Conservation (phyloP, 495 filamentous ascomycete genomes). For the Penicillium bovifimosum region DNA sequence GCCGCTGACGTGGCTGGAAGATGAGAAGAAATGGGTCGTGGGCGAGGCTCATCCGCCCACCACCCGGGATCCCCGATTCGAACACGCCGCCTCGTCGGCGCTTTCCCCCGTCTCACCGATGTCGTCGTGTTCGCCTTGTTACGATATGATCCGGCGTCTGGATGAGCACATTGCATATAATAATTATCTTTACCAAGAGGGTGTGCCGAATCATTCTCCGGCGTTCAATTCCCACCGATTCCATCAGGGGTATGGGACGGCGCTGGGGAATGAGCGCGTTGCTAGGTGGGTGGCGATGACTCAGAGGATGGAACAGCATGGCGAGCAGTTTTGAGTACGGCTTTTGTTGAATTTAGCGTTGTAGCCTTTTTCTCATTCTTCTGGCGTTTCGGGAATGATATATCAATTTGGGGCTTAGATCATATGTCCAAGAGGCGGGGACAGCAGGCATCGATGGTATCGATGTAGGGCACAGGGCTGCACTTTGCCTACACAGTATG, state of each 20-base stretch:
- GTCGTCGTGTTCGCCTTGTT: not conserved
- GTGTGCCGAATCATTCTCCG: not conserved
- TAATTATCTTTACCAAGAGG: not conserved
- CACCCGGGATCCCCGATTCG: not conserved
- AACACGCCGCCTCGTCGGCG: not conserved
- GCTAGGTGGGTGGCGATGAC: not conserved
- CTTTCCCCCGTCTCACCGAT: not conserved
- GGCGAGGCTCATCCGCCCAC: not conserved
- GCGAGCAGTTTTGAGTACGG: not conserved
- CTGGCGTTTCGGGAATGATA: too few species aligned
- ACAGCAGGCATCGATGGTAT: too few species aligned
- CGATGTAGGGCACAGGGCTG: too few species aligned
- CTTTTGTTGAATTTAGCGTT: not conserved
- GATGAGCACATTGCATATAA: not conserved
- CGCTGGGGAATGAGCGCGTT: not conserved
- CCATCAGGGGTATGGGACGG: not conserved
- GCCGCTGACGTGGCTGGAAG: slow-evolving; percentile 14
- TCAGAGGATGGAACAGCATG: not conserved
- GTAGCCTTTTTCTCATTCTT: not conserved
- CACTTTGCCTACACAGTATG: too few species aligned
- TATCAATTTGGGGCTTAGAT: too few species aligned
- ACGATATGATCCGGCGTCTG: not conserved
- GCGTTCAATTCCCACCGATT: not conserved
- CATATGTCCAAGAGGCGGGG: too few species aligned
- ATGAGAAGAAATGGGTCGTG: slow-evolving; percentile 14